A percentile compares a stretch with the other conserved stretches of the same genome.
phyloP scores from a whole-genome alignment of 306 rosid genomes.

The Fragaria iinumae region DNA sequence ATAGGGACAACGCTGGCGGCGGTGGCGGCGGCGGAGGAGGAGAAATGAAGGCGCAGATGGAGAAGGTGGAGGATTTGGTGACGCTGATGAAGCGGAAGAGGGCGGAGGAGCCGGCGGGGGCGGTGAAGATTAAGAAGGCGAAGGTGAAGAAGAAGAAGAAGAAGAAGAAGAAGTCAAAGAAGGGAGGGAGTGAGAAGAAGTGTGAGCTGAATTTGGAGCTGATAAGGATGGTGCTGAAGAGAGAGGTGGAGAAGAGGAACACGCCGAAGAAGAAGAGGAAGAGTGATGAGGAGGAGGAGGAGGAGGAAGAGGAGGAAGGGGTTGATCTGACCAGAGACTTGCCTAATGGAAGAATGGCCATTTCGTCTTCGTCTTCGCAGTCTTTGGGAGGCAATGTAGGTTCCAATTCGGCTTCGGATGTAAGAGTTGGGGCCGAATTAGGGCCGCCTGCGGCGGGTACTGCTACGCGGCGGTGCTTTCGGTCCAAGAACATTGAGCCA shows the following conservation, averaged over 20 bases:
- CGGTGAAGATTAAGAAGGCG: constrained; percentile 2
- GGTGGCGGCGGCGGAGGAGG: constrained; percentile 39
- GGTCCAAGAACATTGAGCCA: constrained; percentile 89
- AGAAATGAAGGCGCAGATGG: neutral
- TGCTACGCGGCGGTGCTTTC: constrained; percentile 49
- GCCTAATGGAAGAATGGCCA: constrained; percentile 90
- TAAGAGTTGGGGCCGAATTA: constrained; percentile 49
- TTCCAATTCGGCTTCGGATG: constrained; percentile 51
- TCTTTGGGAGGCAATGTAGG: constrained; percentile 50
- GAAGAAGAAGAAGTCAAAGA: constrained; percentile 37
- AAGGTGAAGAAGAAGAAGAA: constrained; percentile 16
- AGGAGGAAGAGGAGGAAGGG: constrained; percentile 44
- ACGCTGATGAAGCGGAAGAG: constrained; percentile 51
- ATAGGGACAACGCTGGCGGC: constrained; percentile 25
- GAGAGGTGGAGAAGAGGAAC: constrained; percentile 73
- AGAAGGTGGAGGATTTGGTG: constrained; percentile 36
- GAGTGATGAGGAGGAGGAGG: constrained; percentile 38
- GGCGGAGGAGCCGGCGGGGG: constrained; percentile 33
- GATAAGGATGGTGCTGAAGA: constrained; percentile 78
- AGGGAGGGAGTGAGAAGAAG: constrained; percentile 48
- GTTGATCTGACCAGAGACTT: constrained; percentile 65
- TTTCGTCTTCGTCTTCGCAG: constrained; percentile 56
- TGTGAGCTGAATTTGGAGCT: constrained; percentile 72
- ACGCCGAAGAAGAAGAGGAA: constrained; percentile 27
- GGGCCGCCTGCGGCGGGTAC: constrained; percentile 22